Percentiles rank a stretch among this genome's conserved stretches.
Evolutionary conservation across 148 eudicot genomes (phyloP).

Genomic region (Cornus kousa): DNA sequence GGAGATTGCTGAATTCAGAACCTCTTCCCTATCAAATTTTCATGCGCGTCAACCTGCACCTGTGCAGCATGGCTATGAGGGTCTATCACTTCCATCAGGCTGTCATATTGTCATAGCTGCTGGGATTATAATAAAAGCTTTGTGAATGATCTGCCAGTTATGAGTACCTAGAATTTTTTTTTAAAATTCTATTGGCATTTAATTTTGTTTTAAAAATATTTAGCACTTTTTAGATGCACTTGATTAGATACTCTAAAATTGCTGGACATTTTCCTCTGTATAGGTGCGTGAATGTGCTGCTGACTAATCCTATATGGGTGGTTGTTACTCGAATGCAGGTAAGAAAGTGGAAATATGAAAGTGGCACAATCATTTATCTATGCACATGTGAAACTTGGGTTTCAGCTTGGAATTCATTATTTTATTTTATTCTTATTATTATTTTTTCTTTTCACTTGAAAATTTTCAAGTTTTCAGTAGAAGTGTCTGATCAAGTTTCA

Average conservation of each 20-base stretch:
- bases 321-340: conserved; percentile 99
- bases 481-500: not conserved
- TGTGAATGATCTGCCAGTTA: not conserved
- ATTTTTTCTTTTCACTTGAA: not conserved
- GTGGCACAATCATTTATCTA: not conserved
- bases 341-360: conserved; percentile 14
- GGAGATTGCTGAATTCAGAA: not conserved
- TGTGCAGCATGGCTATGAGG: conserved; percentile 1
- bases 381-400: not conserved
- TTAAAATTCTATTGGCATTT: not conserved
- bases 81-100: not conserved
- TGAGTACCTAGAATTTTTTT: not conserved
- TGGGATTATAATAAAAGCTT: not conserved
- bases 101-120: not conserved
- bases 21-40: not conserved
- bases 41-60: not conserved
- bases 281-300: conserved; percentile 90
- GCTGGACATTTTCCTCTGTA: conserved; percentile 9
- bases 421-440: not conserved
- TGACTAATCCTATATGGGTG: conserved; percentile 98
- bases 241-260: not conserved
- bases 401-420: not conserved
- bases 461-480: not conserved
- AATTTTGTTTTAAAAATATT: not conserved
- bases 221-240: not conserved